Conservation (phyloP, 805 yeast species). For the Suhomyces vadensis region DNA sequence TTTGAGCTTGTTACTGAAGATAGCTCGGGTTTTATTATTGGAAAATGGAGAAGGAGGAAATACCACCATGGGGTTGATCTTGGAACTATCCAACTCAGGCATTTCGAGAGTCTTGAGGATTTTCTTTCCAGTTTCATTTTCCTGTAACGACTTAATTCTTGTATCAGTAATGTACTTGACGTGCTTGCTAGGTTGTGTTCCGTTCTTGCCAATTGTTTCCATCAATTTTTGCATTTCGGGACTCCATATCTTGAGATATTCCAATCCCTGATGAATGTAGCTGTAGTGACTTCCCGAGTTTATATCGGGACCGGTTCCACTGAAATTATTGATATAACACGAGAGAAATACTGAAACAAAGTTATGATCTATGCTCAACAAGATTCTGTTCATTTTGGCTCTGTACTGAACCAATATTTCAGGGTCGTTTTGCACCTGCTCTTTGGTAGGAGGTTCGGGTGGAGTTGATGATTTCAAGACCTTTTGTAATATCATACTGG, state of each 20-base stretch:
- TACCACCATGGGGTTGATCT: conserved; percentile 28
- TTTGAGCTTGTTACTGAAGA: conserved; percentile 25
- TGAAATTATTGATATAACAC: conserved; percentile 26
- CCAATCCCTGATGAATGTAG: conserved; percentile 32
- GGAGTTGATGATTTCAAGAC: conserved; percentile 32
- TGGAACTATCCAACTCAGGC: conserved; percentile 4
- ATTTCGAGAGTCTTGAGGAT: background rate
- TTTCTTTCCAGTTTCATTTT: conserved; percentile 1
- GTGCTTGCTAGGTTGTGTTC: conserved; percentile 11
- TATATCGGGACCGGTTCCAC: conserved; percentile 28
- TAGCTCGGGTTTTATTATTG: conserved; percentile 24
- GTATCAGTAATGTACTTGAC: conserved; percentile 17
- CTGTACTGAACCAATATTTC: conserved; percentile 19
- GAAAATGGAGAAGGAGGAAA: conserved; percentile 33
- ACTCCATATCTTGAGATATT: conserved; percentile 33
- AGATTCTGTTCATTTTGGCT: conserved; percentile 15
- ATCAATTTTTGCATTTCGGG: conserved; percentile 30
- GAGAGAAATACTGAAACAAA: conserved; percentile 33
- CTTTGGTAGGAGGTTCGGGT: conserved; percentile 34
- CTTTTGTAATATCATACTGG: conserved; percentile 28
- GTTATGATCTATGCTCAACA: conserved; percentile 33
- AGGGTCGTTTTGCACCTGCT: conserved; percentile 23
- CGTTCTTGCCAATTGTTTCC: conserved; percentile 13
- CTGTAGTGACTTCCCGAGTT: conserved; percentile 30
- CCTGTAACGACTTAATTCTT: conserved; percentile 9